Evolutionary conservation across 345 rosid genomes (phyloP).

Genomic region (Eucalyptus sideroxylon): DNA sequence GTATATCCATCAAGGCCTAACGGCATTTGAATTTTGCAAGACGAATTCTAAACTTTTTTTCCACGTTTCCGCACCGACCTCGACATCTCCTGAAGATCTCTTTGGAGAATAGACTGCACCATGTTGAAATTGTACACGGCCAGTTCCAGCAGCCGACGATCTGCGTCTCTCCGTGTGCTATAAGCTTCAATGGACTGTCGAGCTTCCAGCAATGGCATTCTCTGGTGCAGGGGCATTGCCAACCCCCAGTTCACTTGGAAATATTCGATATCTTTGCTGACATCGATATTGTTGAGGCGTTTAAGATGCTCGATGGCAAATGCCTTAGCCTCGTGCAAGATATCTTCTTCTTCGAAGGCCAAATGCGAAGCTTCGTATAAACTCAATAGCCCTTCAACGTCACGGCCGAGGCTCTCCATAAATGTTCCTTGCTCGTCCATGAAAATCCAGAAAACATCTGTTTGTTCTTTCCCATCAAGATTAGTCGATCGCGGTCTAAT

Average conservation of each 20-base stretch:
- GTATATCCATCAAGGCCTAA: background rate
- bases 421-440: conserved; percentile 1
- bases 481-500: background rate
- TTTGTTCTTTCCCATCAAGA: background rate
- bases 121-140: conserved; percentile 31
- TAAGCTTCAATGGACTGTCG: conserved; percentile 18
- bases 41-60: too few species aligned
- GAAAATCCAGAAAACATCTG: conserved; percentile 20
- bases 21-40: background rate
- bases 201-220: conserved; percentile 13
- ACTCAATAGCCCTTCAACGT: conserved; percentile 13
- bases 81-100: conserved; percentile 14
- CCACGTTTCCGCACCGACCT: background rate
- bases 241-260: conserved; percentile 1
- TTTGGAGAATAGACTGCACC: conserved; percentile 15
- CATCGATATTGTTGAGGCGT: background rate
- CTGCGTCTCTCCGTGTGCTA: background rate
- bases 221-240: conserved; percentile 16
- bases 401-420: background rate
- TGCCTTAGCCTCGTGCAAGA: conserved; percentile 2
- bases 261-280: background rate
- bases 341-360: conserved; percentile 16
- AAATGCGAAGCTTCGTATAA: conserved; percentile 30
- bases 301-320: conserved; percentile 1
- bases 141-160: conserved; percentile 9